phyloP scores from a whole-genome alignment of 306 rosid genomes.

The Sicyos baderoa region DNA sequence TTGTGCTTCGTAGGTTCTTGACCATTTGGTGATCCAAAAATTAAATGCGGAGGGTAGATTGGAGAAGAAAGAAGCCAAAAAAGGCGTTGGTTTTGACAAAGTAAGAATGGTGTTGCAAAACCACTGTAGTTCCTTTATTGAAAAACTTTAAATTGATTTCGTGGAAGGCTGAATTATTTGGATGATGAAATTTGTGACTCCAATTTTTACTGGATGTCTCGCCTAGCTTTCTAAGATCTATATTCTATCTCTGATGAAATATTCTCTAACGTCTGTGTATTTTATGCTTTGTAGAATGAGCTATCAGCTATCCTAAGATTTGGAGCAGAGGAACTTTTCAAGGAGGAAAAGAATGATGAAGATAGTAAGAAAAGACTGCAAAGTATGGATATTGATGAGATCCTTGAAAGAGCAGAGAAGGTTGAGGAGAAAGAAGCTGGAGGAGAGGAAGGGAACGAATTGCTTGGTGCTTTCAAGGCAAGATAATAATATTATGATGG shows the following conservation, averaged over 20 bases:
- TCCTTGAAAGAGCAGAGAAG: constrained; percentile 99
- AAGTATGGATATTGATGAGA: constrained; percentile 95
- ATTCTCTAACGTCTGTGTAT: neutral
- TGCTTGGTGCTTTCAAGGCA: constrained; percentile 95
- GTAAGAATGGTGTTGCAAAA: constrained; percentile 39
- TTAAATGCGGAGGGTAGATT: constrained; percentile 93
- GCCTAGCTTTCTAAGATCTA: neutral
- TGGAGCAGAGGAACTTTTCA: constrained; percentile 98
- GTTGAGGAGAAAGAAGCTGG: constrained; percentile 83
- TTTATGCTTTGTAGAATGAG: constrained; percentile 62
- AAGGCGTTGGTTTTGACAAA: constrained; percentile 81
- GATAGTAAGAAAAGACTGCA: constrained; percentile 88
- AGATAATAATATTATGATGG: constrained; percentile 24
- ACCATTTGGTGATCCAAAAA: constrained; percentile 98
- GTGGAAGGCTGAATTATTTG: neutral
- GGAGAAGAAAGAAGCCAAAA: constrained; percentile 95
- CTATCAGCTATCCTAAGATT: constrained; percentile 90
- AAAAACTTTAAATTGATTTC: neutral
- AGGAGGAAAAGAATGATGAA: constrained; percentile 91
- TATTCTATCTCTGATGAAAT: neutral
- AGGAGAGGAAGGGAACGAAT: constrained; percentile 65
- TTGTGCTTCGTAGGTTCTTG: constrained; percentile 71
- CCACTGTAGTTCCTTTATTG: constrained; percentile 4
- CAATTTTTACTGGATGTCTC: constrained; percentile 1
- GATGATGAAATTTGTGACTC: neutral